Evolutionary conservation across 2,329 filamentous ascomycete genomes (phyloP), one percentile per base, ranked within the genome.

Genomic region (Davidsoniella virescens): DNA sequence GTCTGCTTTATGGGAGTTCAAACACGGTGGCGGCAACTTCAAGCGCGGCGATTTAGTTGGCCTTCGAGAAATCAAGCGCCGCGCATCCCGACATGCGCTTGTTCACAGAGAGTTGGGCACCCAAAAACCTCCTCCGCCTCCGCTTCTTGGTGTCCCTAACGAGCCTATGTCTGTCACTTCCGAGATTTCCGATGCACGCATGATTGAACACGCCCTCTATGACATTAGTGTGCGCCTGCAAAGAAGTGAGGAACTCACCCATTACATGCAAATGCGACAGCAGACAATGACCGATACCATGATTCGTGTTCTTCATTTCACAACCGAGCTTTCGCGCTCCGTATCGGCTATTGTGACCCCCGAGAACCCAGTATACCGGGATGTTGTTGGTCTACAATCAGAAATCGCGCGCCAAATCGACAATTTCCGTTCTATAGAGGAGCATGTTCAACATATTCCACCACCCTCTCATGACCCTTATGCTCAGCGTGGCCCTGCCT

Each of bases 1-100:
- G 60, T 87, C 87, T 17, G 87, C 90, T 0, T 70, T 98, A 26
- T 98, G 92, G 92, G 92, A 98, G 63, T 98, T 98, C 65, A 96
- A 95, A 65, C 92, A 98, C 61, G 92, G 92, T 49, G 93, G 90
- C 60, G 90, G 90, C 49, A 96, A 84, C 63, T 98, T 98, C 70
- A 96, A 94, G 66, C 80, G 88, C 56, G 92, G 92, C 37, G 90
- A 98, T 63, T 70, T 98, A 20, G 80, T 90, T 47, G 87, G 90
- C 6, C 68, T 98, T 54, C 78, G 92, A 41, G 92, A 98, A 62
- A 98, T 98, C 65, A 95, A 95, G 66, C 82, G 92, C 54, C 78
- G 92, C 54, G 90, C 92, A 16, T 96, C 90, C 36, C 76, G 92
- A 54, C 92, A 96, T 67, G 83, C 90, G 20, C 72, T 96, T 50